Evolutionary conservation across 148 eudicot genomes (phyloP).

Genomic region (Heliamphora exappendiculata): DNA sequence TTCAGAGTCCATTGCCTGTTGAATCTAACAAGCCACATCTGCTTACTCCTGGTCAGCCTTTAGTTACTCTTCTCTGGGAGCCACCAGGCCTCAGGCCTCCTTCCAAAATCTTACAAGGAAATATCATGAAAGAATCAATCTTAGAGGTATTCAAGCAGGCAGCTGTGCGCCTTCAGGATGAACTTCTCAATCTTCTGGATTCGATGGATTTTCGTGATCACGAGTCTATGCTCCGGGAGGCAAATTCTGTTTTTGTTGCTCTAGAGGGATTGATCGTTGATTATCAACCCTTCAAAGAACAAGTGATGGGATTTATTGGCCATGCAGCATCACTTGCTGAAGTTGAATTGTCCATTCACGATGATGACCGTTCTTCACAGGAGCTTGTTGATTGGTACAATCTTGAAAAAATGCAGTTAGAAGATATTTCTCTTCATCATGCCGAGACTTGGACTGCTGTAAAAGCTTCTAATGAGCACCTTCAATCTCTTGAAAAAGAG

Average conservation of each 20-base stretch:
- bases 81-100: neutral
- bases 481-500: neutral
- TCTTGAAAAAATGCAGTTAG: neutral
- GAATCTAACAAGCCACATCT: neutral
- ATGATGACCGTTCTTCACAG: neutral
- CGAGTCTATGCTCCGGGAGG: neutral
- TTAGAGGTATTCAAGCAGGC: neutral
- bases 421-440: conserved; percentile 9
- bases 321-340: neutral
- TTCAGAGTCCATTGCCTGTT: neutral
- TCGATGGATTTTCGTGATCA: conserved; percentile 10
- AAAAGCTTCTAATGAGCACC: neutral
- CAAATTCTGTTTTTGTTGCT: conserved; percentile 3
- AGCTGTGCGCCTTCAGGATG: conserved; percentile 7
- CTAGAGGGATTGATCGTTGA: neutral
- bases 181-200: conserved; percentile 7
- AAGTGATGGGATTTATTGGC: neutral
- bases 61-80: neutral
- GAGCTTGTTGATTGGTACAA: conserved; percentile 3
- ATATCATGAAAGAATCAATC: neutral
- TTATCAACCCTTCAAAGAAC: conserved; percentile 5
- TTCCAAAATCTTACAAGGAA: neutral
- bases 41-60: neutral
- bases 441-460: neutral
- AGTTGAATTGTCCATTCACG: neutral